Base-by-base conservation (phyloP, 352 stramenopile genomes). In the Globisporangium echinulatum region DNA sequence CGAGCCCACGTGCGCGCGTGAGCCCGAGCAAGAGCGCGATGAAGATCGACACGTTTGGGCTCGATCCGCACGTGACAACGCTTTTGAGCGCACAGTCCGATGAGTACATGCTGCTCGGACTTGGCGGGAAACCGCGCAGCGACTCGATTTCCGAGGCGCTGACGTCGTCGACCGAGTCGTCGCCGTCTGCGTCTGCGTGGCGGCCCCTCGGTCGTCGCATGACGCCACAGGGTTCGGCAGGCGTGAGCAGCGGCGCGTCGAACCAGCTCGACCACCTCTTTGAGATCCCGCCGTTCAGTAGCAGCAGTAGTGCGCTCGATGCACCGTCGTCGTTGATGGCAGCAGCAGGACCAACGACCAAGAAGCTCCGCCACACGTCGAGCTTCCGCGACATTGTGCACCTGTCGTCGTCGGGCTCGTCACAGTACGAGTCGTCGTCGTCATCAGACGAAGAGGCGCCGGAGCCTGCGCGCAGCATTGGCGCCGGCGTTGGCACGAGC, bases 391-490 rank as follows among this genome's bases (percentile, higher is more conserved):
- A 79, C 5, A 65, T 82, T 5, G 67, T 72, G 14, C 72, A 70
- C 53, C 56, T 87, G 19, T 87, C 77, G 54, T 83, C 71, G 4
- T 83, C 77, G 0, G 72, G 58, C 25, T 87, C 77, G 46, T 87
- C 77, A 37, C 61, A 82, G 39, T 76, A 76, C 60, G 77, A 82
- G 54, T 84, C 74, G 25, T 78, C 69, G 15, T 77, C 68, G 7
- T 77, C 66, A 15, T 25, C 64, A 11, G 72, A 82, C 7, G 74
- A 84, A 5, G 74, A 84, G 48, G 43, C 56, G 10, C 50, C 72
- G 48, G 58, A 75, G 40, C 54, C 40, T 7, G 37, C 11, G 25
- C 15, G 17, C 46, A n/a, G 46, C 15, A 8, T 50, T 8, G 46
- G 46, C 9, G 7, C 17, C 7, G n/a, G 11, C 11, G 4, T 8